Evolutionary conservation across 2,329 filamentous ascomycete species (phyloP).

Genomic region (Fusarium sp.): DNA sequence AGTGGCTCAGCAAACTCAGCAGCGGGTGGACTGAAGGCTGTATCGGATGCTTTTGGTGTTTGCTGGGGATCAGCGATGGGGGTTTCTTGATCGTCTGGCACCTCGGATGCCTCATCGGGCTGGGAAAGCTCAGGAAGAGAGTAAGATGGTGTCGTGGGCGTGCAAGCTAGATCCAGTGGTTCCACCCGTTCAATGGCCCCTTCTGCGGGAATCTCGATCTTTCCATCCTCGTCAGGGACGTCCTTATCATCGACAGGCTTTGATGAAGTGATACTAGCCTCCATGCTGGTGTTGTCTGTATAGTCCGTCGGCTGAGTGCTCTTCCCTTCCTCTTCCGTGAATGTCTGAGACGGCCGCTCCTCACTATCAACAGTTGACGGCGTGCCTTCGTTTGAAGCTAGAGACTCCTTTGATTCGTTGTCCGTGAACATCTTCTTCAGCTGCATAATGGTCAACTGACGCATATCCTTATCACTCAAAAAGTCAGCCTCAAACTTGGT

Average conservation of each 20-base stretch:
- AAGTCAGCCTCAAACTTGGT: slow-evolving; percentile 92
- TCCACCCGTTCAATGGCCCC: slow-evolving; percentile 62
- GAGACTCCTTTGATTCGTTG: slow-evolving; percentile 83
- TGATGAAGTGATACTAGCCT: slow-evolving; percentile 49
- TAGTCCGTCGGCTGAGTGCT: slow-evolving; percentile 59
- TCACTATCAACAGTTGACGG: slow-evolving; percentile 66
- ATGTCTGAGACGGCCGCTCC: slow-evolving; percentile 61
- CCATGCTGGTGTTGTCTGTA: slow-evolving; percentile 53
- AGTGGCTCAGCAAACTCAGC: slow-evolving; percentile 26
- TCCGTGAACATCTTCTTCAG: slow-evolving; percentile 96
- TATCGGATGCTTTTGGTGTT: slow-evolving; percentile 39
- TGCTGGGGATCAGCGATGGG: slow-evolving; percentile 37
- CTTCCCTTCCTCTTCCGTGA: slow-evolving; percentile 63
- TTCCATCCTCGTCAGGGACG: slow-evolving; percentile 48
- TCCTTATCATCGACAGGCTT: slow-evolving; percentile 46
- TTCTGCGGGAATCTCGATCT: slow-evolving; percentile 51
- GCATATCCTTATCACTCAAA: slow-evolving; percentile 96
- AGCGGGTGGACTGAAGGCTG: slow-evolving; percentile 33
- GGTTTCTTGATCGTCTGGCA: slow-evolving; percentile 16
- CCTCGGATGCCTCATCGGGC: slow-evolving; percentile 13
- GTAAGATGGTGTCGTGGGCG: slow-evolving; percentile 48
- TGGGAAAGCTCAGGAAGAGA: slow-evolving; percentile 22
- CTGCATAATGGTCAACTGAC: slow-evolving; percentile 90
- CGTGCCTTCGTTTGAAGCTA: slow-evolving; percentile 76
- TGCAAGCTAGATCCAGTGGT: slow-evolving; percentile 63